phyloP scores from a whole-genome alignment of 1,284 basidiomycete genomes.

The Singerocomus rubriflavus region DNA sequence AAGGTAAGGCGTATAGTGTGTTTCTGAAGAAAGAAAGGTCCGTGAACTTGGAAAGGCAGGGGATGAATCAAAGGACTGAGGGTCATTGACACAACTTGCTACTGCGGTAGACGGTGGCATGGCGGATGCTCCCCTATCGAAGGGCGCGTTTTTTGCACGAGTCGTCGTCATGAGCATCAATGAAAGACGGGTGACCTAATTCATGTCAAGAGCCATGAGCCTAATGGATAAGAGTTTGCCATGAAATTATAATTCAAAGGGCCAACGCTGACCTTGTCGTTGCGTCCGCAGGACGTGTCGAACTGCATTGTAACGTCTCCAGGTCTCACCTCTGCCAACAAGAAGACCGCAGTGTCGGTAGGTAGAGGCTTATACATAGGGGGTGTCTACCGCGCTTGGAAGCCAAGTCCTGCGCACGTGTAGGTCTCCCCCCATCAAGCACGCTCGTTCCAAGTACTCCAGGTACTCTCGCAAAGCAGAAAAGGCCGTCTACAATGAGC shows the following conservation, averaged over 20 bases:
- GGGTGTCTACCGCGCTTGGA: neutral
- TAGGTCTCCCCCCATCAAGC: neutral
- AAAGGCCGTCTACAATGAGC: constrained; percentile 41
- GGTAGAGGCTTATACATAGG: too few species aligned
- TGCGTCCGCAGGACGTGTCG: neutral
- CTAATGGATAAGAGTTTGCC: neutral
- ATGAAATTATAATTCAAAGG: neutral
- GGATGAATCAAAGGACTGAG: constrained; percentile 4
- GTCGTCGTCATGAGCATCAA: constrained; percentile 14
- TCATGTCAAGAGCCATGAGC: neutral
- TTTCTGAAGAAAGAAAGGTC: neutral
- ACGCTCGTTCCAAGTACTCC: neutral
- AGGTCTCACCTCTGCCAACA: neutral
- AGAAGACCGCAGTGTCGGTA: neutral
- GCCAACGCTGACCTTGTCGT: neutral
- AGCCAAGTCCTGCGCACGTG: constrained; percentile 1
- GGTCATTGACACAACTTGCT: neutral
- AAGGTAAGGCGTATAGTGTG: neutral
- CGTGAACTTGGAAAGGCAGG: constrained; percentile 3
- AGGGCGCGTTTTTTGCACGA: constrained; percentile 25
- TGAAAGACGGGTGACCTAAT: constrained; percentile 2
- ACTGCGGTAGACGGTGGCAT: constrained; percentile 2
- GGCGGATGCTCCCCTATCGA: neutral
- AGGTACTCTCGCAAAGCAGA: neutral
- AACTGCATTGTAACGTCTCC: neutral